Conservation (phyloP, 257 asterid genomes). For the Oldenlandia corymbosa region DNA sequence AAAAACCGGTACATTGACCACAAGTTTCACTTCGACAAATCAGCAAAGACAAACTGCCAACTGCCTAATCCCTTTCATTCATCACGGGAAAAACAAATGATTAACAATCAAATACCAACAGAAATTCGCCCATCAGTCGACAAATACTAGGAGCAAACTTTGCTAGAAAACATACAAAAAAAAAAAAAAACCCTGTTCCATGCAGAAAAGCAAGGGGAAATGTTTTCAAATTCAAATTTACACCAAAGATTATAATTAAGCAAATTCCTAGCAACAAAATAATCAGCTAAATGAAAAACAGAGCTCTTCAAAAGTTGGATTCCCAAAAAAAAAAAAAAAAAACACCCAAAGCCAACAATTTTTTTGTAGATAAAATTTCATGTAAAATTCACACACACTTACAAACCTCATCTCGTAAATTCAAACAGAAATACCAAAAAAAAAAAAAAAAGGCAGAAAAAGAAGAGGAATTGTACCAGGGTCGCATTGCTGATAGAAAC, state of each 20-base stretch:
- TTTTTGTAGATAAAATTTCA: no score
- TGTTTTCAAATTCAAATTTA: not conserved
- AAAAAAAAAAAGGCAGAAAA: not conserved
- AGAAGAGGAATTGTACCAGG: constrained; percentile 24
- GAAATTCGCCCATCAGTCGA: not conserved
- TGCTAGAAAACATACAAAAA: not conserved
- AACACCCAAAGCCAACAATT: no score
- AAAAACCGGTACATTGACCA: not conserved
- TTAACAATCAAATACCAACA: not conserved
- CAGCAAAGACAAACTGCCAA: not conserved
- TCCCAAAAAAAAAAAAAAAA: not conserved
- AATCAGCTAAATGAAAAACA: not conserved
- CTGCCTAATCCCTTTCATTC: not conserved
- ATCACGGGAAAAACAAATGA: not conserved
- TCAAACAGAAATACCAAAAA: not conserved
- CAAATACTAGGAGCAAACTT: not conserved
- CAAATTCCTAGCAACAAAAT: not conserved
- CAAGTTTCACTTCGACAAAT: not conserved
- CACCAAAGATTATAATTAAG: not conserved
- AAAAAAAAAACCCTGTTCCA: not conserved
- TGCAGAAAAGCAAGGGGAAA: not conserved
- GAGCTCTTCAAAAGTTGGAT: not conserved
- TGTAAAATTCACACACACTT: not conserved
- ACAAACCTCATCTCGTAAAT: not conserved
- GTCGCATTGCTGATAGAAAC: constrained; percentile 34